Evolutionary conservation across 345 rosid genomes (phyloP).

Genomic region (Populus alba): DNA sequence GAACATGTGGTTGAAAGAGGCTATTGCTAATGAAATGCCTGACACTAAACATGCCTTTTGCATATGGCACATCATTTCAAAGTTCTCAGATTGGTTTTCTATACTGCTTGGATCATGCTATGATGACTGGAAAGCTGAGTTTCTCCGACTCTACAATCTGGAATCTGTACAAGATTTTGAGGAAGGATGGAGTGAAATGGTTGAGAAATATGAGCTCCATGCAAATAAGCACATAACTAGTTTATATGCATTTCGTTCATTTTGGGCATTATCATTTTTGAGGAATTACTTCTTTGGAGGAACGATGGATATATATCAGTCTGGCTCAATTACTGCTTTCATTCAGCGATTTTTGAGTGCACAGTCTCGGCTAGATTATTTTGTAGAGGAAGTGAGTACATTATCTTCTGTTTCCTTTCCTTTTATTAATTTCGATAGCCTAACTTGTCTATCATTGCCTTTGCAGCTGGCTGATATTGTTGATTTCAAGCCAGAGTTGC

Average conservation of each 20-base stretch:
- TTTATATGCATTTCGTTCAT: conserved; percentile 31
- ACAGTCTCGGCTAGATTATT: conserved; percentile 38
- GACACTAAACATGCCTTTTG: conserved; percentile 39
- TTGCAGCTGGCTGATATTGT: conserved; percentile 46
- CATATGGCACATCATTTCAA: conserved; percentile 36
- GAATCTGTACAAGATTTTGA: conserved; percentile 46
- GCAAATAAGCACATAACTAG: conserved; percentile 41
- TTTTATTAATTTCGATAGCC: neutral
- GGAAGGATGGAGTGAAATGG: conserved; percentile 40
- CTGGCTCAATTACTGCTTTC: conserved; percentile 33
- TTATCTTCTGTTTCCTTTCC: neutral
- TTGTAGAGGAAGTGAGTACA: conserved; percentile 41
- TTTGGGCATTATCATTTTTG: conserved; percentile 37
- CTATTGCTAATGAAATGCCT: conserved; percentile 40
- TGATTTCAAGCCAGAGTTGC: conserved; percentile 39
- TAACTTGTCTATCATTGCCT: conserved; percentile 4
- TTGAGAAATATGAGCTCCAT: conserved; percentile 42
- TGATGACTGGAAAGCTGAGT: conserved; percentile 40
- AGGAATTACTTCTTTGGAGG: conserved; percentile 38
- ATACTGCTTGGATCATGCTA: conserved; percentile 34
- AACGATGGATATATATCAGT: conserved; percentile 29
- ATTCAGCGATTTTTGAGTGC: conserved; percentile 28
- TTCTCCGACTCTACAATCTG: conserved; percentile 34
- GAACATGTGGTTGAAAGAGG: conserved; percentile 39
- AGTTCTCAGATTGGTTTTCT: conserved; percentile 46